Evolutionary conservation across 1,284 basidiomycete genomes (phyloP).

Genomic region (Trametes sp.): DNA sequence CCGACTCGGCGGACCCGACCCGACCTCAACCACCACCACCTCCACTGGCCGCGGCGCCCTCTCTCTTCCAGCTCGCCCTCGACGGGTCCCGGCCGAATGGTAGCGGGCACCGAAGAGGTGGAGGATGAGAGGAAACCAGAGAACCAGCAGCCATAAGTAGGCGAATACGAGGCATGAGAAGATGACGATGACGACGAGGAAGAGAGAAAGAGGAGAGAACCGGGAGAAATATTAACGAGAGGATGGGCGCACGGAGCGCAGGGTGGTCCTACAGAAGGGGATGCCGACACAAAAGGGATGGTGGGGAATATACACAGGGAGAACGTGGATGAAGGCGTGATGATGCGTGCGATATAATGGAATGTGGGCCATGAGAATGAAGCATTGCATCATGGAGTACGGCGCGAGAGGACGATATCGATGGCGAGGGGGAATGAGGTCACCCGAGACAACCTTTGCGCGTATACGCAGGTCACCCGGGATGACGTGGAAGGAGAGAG

Average conservation of each 20-base stretch:
- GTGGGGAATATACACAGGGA: constrained; percentile 25
- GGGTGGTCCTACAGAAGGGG: constrained; percentile 20
- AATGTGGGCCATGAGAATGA: constrained; percentile 18
- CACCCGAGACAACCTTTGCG: constrained; percentile 27
- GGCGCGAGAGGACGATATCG: constrained; percentile 38
- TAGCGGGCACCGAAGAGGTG: constrained; percentile 52
- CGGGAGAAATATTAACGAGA: constrained; percentile 23
- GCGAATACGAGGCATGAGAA: constrained; percentile 26
- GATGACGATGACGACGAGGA: constrained; percentile 39
- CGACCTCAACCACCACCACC: not conserved
- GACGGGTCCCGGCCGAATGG: constrained; percentile 37
- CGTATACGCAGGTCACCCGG: constrained; percentile 34
- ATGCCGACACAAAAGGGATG: constrained; percentile 13
- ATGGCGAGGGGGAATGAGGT: constrained; percentile 38
- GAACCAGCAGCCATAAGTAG: constrained; percentile 43
- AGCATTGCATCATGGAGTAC: constrained; percentile 39
- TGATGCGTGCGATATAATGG: constrained; percentile 25
- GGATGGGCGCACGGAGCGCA: constrained; percentile 26
- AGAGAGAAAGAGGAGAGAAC: constrained; percentile 23
- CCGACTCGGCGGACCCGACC: not conserved
- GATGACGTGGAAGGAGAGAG: constrained; percentile 63
- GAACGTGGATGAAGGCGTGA: constrained; percentile 31
- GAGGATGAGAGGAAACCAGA: constrained; percentile 65
- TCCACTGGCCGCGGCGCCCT: constrained; percentile 67
- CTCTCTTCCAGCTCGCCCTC: constrained; percentile 72